These are phyloP conservation scores for Yarrowia sp. DNA, from an alignment of 805 yeast species.

Conservation along the genomic window DNA sequence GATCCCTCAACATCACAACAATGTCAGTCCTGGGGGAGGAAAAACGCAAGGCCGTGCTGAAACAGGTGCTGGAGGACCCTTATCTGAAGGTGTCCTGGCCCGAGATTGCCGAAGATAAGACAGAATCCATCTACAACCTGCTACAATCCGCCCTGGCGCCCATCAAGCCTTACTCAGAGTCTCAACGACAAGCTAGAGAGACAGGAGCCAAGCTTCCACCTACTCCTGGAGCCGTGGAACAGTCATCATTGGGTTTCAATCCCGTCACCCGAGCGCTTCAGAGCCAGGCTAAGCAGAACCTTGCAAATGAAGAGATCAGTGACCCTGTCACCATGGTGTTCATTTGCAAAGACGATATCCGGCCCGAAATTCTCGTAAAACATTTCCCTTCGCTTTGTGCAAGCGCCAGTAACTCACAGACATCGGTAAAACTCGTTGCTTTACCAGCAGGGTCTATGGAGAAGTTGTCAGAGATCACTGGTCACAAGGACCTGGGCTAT, in stretches of 20 bases:
- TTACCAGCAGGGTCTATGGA: slow-evolving; percentile 24
- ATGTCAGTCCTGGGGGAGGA: slow-evolving; percentile 35
- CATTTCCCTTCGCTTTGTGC: slow-evolving; percentile 44
- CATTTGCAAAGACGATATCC: slow-evolving; percentile 43
- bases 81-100: slow-evolving; percentile 40
- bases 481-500: neutral
- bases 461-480: slow-evolving; percentile 1
- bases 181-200: neutral
- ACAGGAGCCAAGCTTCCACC: slow-evolving; percentile 25
- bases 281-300: slow-evolving; percentile 19
- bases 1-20: slow-evolving; percentile 6
- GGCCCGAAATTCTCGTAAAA: slow-evolving; percentile 42
- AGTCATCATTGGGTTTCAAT: slow-evolving; percentile 21
- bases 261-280: slow-evolving; percentile 25
- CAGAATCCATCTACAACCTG: neutral
- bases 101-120: slow-evolving; percentile 8
- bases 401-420: slow-evolving; percentile 1
- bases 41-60: slow-evolving; percentile 41
- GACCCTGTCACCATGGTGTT: slow-evolving; percentile 42
- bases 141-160: neutral
- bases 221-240: slow-evolving; percentile 10
- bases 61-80: slow-evolving; percentile 45
- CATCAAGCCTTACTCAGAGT: slow-evolving; percentile 5
- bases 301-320: neutral
- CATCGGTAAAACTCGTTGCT: slow-evolving; percentile 9